Base-by-base conservation (phyloP, 768 basidiomycete genomes). In the Calocybe gangraenosa region DNA sequence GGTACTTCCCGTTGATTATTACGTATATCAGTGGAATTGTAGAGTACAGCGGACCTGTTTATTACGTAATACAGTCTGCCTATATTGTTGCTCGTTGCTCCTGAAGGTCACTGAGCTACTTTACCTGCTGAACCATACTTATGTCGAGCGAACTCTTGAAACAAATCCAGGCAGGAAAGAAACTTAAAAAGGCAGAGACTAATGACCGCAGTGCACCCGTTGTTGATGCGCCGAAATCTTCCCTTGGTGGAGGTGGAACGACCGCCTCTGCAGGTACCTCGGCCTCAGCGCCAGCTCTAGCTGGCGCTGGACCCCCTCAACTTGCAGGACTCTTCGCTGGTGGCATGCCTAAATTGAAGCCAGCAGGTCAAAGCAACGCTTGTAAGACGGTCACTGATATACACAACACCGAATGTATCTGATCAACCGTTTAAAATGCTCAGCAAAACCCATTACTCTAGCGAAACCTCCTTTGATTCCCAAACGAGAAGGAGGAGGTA, bases 261-360 rank as follows among this genome's bases (percentile, higher is more conserved):
- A 55, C 56, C 10, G 55, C 62, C 8, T 60, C 58, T 37, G 66
- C 59, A 37, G 37, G 61, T 65, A 17, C 54, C 53, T 11, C 42
- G 37, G 52, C 51, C 18, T 49, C 28, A 52, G 54, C 53, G 54
- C 55, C 21, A 55, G 59, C 34, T 9, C 55, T 22, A 54, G 59
- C 25, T 10, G 61, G 54, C 42, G 68, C 63, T 18, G 74, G 71
- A 32, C 81, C 91, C 20, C 88, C 90, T 19, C 91, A 93, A 62
- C 68, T 94, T 3, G 92, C 81, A 23, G 84, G 80, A 1, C 65
- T 96, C 9, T 94, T 96, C 58, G 91, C 92, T 36, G 92, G 90
- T 13, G 92, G 93, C 1, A 82, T 95, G 71, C 93, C 93, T 3
- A 93, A 88, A 60, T 61, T 95, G 58, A 94, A 86, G 70, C 80